Conservation (phyloP, 495 filamentous ascomycete genomes). For the Bryoglossum gracile region DNA sequence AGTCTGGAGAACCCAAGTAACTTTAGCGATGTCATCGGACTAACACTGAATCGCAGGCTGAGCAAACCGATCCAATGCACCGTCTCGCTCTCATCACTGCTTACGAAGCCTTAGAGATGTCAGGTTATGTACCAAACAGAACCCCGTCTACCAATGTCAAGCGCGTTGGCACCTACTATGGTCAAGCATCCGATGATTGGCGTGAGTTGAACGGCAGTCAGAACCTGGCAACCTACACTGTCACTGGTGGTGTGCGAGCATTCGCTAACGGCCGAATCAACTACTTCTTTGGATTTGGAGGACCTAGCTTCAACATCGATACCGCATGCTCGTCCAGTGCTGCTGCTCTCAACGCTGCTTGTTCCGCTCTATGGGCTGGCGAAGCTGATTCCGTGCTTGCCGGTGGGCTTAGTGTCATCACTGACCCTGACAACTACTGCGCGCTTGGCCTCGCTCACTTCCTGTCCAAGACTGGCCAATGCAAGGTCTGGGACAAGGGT, state of each 20-base stretch:
- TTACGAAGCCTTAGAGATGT: conserved; percentile 58
- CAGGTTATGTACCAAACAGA: conserved; percentile 79
- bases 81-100: conserved; percentile 47
- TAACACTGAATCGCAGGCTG: conserved; percentile 33
- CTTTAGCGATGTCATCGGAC: neutral
- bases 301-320: conserved; percentile 66
- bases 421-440: conserved; percentile 51
- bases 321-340: conserved; percentile 82
- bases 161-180: conserved; percentile 86
- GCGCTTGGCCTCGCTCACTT: conserved; percentile 32
- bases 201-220: conserved; percentile 85
- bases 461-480: conserved; percentile 36
- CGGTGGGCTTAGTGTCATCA: conserved; percentile 34
- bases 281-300: conserved; percentile 48
- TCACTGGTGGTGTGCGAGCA: conserved; percentile 80
- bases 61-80: conserved; percentile 53
- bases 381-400: conserved; percentile 38
- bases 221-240: conserved; percentile 90
- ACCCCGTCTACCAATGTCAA: conserved; percentile 79
- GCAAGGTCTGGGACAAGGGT: conserved; percentile 62
- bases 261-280: conserved; percentile 74
- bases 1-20: neutral
- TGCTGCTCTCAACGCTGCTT: conserved; percentile 60
- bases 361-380: conserved; percentile 67
- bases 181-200: conserved; percentile 89